Evolutionary conservation across 257 asterid genomes (phyloP).

Genomic region (Penstemon eatonii): DNA sequence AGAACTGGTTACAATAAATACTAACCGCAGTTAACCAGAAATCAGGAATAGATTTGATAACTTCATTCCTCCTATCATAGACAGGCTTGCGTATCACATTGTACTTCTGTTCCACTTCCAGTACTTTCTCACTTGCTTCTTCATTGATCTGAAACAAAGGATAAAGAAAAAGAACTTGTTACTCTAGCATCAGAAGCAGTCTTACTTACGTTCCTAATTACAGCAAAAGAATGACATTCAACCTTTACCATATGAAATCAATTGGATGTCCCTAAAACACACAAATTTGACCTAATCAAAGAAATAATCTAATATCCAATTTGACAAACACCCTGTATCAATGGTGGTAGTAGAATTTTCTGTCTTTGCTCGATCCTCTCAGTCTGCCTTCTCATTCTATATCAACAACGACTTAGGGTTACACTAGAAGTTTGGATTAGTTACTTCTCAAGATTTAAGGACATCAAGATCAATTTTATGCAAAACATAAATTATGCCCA

Average conservation of each 20-base stretch:
- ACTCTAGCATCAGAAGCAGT: neutral
- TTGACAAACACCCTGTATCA: neutral
- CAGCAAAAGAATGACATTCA: conserved; percentile 6
- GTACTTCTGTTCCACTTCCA: conserved; percentile 90
- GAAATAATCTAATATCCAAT: neutral
- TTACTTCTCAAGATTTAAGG: neutral
- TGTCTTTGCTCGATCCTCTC: neutral
- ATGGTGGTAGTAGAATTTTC: neutral
- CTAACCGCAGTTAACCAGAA: conserved; percentile 97
- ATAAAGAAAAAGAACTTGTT: conserved; percentile 17
- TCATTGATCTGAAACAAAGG: conserved; percentile 73
- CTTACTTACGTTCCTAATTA: conserved; percentile 9
- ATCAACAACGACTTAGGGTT: neutral
- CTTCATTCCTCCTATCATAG: conserved; percentile 74
- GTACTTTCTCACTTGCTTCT: conserved; percentile 87
- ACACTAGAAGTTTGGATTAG: neutral
- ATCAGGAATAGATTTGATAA: conserved; percentile 77
- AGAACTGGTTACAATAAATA: conserved; percentile 23
- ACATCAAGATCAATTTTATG: neutral
- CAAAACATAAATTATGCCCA: no score
- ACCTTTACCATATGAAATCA: conserved; percentile 8
- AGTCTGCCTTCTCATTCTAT: neutral
- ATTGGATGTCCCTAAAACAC: neutral
- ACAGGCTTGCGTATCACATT: conserved; percentile 81
- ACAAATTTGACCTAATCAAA: neutral